Conservation (phyloP, 1,139 yeast species). For the Hansenula lynferdii region DNA sequence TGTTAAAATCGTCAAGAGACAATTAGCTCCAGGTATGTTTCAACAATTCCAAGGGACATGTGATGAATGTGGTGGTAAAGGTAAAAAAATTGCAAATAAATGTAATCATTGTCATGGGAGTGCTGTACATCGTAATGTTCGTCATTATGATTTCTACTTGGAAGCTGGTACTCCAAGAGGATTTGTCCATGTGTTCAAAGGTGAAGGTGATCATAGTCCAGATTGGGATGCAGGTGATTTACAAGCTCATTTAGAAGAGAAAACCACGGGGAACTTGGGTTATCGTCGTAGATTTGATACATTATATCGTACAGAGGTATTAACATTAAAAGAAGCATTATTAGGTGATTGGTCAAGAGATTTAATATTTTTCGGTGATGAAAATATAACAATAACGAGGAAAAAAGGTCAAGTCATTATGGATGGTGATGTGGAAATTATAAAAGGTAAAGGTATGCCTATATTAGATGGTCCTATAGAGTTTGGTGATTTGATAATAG, state of each 20-base stretch:
- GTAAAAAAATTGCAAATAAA: conserved; percentile 54
- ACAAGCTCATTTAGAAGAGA: conserved; percentile 53
- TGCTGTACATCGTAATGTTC: conserved; percentile 52
- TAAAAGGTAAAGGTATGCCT: conserved; percentile 88
- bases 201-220: conserved; percentile 84
- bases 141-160: conserved; percentile 58
- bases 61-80: conserved; percentile 76
- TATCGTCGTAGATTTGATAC: conserved; percentile 74
- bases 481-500: conserved; percentile 73
- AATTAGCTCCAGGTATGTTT: conserved; percentile 86
- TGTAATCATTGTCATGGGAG: conserved; percentile 71
- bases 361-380: conserved; percentile 61
- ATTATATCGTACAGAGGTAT: conserved; percentile 76
- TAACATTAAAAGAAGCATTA: conserved; percentile 67
- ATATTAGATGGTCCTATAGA: conserved; percentile 42
- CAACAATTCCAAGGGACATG: conserved; percentile 81
- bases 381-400: conserved; percentile 45
- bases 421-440: conserved; percentile 66
- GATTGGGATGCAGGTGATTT: conserved; percentile 82
- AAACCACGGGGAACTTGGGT: conserved; percentile 59
- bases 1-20: conserved; percentile 57
- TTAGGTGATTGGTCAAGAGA: conserved; percentile 75
- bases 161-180: conserved; percentile 69
- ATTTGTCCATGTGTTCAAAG: conserved; percentile 52
- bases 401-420: conserved; percentile 44